These are phyloP conservation scores for Porphyridium purpureum DNA, from an alignment of 23 red algal genomes.

Conservation along the genomic window DNA sequence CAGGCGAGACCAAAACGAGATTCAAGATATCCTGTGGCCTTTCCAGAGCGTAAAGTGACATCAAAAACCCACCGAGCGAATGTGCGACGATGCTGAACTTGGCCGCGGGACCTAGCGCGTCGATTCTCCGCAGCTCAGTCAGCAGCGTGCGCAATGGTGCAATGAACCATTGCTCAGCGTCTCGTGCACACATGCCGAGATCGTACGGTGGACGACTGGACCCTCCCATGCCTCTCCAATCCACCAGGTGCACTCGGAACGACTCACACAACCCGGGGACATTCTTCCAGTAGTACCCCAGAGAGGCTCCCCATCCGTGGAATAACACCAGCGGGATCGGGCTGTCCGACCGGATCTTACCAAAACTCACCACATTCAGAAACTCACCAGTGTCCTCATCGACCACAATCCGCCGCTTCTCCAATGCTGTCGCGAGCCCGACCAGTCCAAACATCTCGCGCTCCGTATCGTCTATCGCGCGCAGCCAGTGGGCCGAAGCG, in stretches of 20 bases:
- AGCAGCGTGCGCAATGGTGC: conserved; percentile 2
- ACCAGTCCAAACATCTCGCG: too few relatives aligned
- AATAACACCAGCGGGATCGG: conserved; percentile 4
- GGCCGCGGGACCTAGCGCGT: background rate
- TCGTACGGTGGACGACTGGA: conserved; percentile 10
- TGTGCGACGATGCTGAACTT: conserved; percentile 40
- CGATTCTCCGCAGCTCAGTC: background rate
- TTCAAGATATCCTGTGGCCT: conserved; percentile 5
- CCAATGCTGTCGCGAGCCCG: too few relatives aligned
- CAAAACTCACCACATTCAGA: background rate
- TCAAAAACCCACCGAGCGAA: conserved; percentile 68
- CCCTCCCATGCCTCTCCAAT: conserved; percentile 23
- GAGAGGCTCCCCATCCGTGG: conserved; percentile 27
- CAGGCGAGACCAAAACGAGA: conserved; percentile 41
- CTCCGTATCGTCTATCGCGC: too few relatives aligned
- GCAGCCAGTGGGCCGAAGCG: too few relatives aligned
- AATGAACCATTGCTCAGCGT: conserved; percentile 7
- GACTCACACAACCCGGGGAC: conserved; percentile 3
- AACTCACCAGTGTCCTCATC: conserved; percentile 1
- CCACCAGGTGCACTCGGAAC: conserved; percentile 22
- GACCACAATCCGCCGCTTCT: too few relatives aligned
- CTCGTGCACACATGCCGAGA: background rate
- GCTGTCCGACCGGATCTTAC: background rate
- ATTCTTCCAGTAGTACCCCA: conserved; percentile 20
- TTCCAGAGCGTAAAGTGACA: conserved; percentile 25